These are phyloP conservation scores for Ramaria rubella DNA, from an alignment of 768 basidiomycete species.

Conservation along the genomic window DNA sequence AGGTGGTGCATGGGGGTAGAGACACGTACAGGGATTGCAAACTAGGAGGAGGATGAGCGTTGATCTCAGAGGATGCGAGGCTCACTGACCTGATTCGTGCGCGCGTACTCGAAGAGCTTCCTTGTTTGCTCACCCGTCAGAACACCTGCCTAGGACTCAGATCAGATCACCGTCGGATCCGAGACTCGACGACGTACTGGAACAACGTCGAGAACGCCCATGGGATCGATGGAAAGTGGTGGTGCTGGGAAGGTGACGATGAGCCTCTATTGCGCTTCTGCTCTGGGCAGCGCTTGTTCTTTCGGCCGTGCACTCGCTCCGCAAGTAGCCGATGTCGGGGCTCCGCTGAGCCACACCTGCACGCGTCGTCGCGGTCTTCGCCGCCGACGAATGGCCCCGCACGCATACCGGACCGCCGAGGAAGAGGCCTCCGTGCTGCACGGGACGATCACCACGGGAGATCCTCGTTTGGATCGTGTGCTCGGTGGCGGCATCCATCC, in stretches of 20 bases:
- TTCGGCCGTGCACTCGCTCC: no score
- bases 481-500: conserved; percentile 77
- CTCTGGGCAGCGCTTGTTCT: no score
- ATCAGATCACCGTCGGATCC: conserved; percentile 2
- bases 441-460: conserved; percentile 57
- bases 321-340: no score
- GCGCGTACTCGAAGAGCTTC: conserved; percentile 93
- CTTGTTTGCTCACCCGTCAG: conserved; percentile 92
- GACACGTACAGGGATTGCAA: conserved; percentile 74
- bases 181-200: conserved; percentile 45
- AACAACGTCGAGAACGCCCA: conserved; percentile 82
- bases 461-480: conserved; percentile 54
- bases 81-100: conserved; percentile 65
- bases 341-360: no score
- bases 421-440: no score
- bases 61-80: background rate
- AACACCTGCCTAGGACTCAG: conserved; percentile 68
- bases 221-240: no score
- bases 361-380: no score
- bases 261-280: no score
- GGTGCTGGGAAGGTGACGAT: no score
- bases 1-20: background rate
- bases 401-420: no score
- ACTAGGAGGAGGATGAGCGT: conserved; percentile 35
- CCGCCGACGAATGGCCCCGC: no score